Conservation (phyloP, 1,139 yeast species). For the Geotrichum carabidarum region DNA sequence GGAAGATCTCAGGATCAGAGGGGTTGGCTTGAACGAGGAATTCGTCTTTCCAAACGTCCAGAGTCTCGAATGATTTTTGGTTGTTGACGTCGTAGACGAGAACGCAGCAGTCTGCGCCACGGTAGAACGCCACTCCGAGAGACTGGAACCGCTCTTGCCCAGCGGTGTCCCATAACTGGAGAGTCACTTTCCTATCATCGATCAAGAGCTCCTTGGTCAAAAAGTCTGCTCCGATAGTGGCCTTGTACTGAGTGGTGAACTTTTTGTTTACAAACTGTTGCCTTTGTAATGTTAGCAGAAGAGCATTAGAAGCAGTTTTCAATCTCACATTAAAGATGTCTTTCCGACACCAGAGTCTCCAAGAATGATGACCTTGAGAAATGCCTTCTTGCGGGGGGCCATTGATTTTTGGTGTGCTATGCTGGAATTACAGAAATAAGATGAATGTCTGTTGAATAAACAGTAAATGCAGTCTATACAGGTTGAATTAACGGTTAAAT, state of each 20-base stretch:
- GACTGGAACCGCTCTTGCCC: slow-evolving; percentile 90
- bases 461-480: no score
- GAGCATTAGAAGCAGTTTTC: neutral
- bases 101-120: slow-evolving; percentile 98
- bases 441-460: no score
- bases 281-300: slow-evolving; percentile 28
- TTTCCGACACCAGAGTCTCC: slow-evolving; percentile 99
- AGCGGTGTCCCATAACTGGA: slow-evolving; percentile 90
- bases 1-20: slow-evolving; percentile 88
- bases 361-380: slow-evolving; percentile 85
- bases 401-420: slow-evolving; percentile 42
- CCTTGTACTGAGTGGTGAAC: slow-evolving; percentile 92
- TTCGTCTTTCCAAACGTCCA: slow-evolving; percentile 92
- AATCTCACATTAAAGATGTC: slow-evolving; percentile 67
- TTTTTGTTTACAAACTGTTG: slow-evolving; percentile 94
- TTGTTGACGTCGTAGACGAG: slow-evolving; percentile 92
- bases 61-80: slow-evolving; percentile 83
- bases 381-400: slow-evolving; percentile 81
- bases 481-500: no score
- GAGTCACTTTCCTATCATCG: slow-evolving; percentile 74
- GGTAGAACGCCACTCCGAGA: slow-evolving; percentile 91
- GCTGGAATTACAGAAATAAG: neutral
- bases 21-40: slow-evolving; percentile 90
- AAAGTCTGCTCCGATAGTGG: slow-evolving; percentile 97
- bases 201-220: slow-evolving; percentile 82